Evolutionary conservation across 306 rosid genomes (phyloP).

Genomic region (Crataegus laevigata): DNA sequence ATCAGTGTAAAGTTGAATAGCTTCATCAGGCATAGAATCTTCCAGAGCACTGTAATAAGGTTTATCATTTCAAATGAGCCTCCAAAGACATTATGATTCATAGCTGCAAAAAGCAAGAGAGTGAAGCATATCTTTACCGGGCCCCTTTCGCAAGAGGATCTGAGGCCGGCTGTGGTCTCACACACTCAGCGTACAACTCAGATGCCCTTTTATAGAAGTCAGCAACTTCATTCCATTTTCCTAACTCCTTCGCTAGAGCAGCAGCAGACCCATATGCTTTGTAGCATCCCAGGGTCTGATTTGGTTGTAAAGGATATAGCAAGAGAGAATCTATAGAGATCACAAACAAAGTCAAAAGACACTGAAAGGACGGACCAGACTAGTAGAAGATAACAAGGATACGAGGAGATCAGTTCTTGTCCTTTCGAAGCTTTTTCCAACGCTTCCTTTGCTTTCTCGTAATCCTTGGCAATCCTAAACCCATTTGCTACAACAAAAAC

Average conservation of each 20-base stretch:
- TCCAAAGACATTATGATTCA: not conserved
- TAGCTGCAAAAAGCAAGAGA: not conserved
- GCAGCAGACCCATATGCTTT: conserved; percentile 95
- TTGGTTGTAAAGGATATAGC: conserved; percentile 39
- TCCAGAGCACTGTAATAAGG: conserved; percentile 63
- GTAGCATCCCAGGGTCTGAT: conserved; percentile 97
- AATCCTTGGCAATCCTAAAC: conserved; percentile 58
- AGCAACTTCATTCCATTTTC: conserved; percentile 67
- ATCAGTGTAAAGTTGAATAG: conserved; percentile 77
- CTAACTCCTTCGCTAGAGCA: conserved; percentile 75
- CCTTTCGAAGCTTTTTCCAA: conserved; percentile 92
- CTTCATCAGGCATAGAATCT: conserved; percentile 73
- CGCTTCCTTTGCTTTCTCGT: conserved; percentile 80
- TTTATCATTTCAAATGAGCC: not conserved
- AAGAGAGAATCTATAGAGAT: not conserved
- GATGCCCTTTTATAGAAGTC: conserved; percentile 88
- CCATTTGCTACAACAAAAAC: conserved; percentile 50
- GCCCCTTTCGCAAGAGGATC: conserved; percentile 95
- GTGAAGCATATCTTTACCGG: conserved; percentile 40
- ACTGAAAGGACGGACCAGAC: not conserved
- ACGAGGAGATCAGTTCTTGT: conserved; percentile 94
- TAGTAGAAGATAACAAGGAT: conserved; percentile 43
- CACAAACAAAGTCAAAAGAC: not conserved
- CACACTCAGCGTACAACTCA: conserved; percentile 65
- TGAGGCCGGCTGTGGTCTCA: conserved; percentile 91